Conservation (phyloP, 176 grass and related monocot species). For the Musa troglodytarum region DNA sequence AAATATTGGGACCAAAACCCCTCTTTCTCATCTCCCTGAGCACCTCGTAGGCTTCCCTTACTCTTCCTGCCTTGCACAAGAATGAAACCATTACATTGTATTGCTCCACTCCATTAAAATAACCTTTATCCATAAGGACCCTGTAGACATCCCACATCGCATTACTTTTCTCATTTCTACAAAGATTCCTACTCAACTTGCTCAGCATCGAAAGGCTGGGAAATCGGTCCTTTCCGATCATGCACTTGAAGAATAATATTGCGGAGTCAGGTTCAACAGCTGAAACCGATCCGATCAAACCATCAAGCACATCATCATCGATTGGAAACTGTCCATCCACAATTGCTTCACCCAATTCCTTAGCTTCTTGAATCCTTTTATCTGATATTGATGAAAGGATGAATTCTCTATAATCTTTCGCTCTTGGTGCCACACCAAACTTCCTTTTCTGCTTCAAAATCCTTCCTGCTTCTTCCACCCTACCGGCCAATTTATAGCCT, state of each 20-base stretch:
- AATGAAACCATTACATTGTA: constrained; percentile 67
- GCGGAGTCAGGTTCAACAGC: constrained; percentile 51
- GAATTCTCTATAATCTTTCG: constrained; percentile 53
- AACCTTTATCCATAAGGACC: constrained; percentile 47
- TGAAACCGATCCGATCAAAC: constrained; percentile 46
- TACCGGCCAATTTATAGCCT: constrained; percentile 35
- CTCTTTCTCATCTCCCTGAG: constrained; percentile 72
- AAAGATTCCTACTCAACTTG: constrained; percentile 50
- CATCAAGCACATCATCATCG: constrained; percentile 52
- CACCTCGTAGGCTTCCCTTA: constrained; percentile 83
- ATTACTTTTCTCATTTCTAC: constrained; percentile 48
- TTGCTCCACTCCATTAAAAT: constrained; percentile 30
- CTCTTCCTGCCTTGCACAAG: constrained; percentile 69
- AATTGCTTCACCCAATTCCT: constrained; percentile 67
- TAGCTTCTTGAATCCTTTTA: constrained; percentile 45
- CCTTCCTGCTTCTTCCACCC: constrained; percentile 43
- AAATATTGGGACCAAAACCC: constrained; percentile 51
- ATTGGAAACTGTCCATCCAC: constrained; percentile 62
- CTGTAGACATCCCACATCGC: constrained; percentile 55
- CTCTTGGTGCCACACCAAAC: constrained; percentile 59
- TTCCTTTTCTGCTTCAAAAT: constrained; percentile 92
- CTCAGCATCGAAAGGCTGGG: constrained; percentile 33
- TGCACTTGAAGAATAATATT: constrained; percentile 59
- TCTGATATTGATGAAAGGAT: constrained; percentile 43
- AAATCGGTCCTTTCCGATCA: constrained; percentile 49